These are phyloP conservation scores for Penicillium roqueforti DNA, from an alignment of 495 filamentous ascomycete species.

Conservation along the genomic window DNA sequence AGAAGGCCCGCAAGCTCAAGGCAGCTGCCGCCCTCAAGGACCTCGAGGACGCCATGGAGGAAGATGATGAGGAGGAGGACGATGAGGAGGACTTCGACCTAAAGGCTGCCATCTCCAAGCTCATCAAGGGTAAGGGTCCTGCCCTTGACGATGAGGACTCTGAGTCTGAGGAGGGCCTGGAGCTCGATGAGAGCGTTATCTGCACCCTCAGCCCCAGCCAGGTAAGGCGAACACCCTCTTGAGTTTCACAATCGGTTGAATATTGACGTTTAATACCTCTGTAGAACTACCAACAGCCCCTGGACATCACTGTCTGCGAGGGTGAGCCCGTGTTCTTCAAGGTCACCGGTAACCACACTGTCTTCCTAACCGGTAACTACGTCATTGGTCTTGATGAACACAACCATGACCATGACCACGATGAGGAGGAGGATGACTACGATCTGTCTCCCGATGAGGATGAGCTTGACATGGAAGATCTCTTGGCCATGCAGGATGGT, in stretches of 20 bases:
- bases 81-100: conserved; percentile 54
- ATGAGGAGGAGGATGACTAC: conserved; percentile 70
- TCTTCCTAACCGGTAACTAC: conserved; percentile 95
- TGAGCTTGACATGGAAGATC: conserved; percentile 45
- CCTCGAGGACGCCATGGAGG: conserved; percentile 56
- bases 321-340: conserved; percentile 87
- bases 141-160: conserved; percentile 61
- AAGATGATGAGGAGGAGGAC: conserved; percentile 57
- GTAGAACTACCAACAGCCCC: conserved; percentile 90
- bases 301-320: conserved; percentile 84
- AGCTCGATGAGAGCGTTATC: conserved; percentile 81
- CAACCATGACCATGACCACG: conserved; percentile 55
- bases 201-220: conserved; percentile 88
- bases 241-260: not conserved
- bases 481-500: conserved; percentile 53
- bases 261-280: conserved; percentile 15
- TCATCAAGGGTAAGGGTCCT: conserved; percentile 78
- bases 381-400: conserved; percentile 56
- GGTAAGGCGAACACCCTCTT: conserved; percentile 41
- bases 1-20: conserved; percentile 79
- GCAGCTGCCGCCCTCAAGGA: conserved; percentile 65
- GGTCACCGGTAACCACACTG: conserved; percentile 80
- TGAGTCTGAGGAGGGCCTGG: conserved; percentile 60
- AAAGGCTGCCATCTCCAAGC: conserved; percentile 60
- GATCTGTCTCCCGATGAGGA: conserved; percentile 80